Evolutionary conservation across 352 stramenopile species (phyloP).

Genomic region (Phytophthora pluvialis): DNA sequence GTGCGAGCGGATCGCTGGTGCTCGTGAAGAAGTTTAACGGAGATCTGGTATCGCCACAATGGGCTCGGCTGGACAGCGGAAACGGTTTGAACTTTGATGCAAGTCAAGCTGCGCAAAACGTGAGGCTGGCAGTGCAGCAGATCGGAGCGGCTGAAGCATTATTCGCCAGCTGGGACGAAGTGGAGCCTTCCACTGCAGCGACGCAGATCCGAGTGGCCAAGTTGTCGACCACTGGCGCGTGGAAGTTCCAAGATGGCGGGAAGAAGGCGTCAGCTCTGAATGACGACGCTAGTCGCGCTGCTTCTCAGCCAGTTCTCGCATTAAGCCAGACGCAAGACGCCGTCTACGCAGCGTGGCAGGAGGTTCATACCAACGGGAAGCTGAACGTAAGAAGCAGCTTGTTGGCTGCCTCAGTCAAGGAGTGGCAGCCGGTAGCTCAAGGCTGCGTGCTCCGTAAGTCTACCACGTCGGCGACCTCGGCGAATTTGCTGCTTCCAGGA

Average conservation of each 20-base stretch:
- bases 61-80: constrained; percentile 42
- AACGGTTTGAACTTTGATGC: constrained; percentile 56
- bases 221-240: constrained; percentile 24
- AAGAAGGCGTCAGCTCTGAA: constrained; percentile 48
- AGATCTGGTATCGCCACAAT: constrained; percentile 41
- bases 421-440: constrained; percentile 65
- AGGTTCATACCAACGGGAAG: constrained; percentile 42
- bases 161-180: constrained; percentile 65
- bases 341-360: constrained; percentile 53
- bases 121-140: constrained; percentile 39
- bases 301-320: constrained; percentile 36
- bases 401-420: constrained; percentile 7
- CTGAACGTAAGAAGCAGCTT: constrained; percentile 45
- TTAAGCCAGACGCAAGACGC: constrained; percentile 10
- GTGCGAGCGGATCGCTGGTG: constrained; percentile 22
- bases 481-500: constrained; percentile 55
- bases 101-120: constrained; percentile 48
- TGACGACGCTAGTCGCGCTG: constrained; percentile 38
- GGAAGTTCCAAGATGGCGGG: constrained; percentile 55
- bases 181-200: constrained; percentile 20
- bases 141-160: constrained; percentile 33
- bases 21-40: constrained; percentile 54
- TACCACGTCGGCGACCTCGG: constrained; percentile 36
- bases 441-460: constrained; percentile 56
- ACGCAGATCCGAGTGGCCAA: constrained; percentile 56